Evolutionary conservation across 2,329 filamentous ascomycete genomes (phyloP), one percentile per base, ranked within the genome.

Genomic region (Trichophaea hybrida): DNA sequence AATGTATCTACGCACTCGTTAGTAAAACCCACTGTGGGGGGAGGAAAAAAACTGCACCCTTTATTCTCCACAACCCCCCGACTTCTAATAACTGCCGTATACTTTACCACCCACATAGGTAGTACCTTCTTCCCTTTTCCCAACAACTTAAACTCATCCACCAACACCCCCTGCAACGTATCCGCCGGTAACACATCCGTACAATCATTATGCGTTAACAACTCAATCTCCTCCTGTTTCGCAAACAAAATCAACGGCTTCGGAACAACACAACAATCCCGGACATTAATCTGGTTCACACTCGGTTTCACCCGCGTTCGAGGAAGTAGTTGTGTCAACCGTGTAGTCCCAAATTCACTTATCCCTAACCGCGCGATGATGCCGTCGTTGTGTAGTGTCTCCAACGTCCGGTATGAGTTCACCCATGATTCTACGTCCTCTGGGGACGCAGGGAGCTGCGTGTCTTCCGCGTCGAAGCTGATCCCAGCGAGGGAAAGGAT

Each of bases 61-160:
- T 97, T 98, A 71, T 93, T 95, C 76, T 98, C 93, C 65, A 98
- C 91, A 6, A 98, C 93, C 12, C 93, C 93, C 57, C 93, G 79
- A 71, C 97, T 86, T 72, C 86, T 86, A 44, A 97, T 88, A 60
- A 97, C 91, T 1, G 93, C 93, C 40, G 91, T 96, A 71, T 98
- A 98, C 71, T 97, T 94, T 66, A 91, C 85, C 33, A 97, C 93
- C 91, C 93, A 98, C 71, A 91, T 83, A 33, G 93, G 90, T 60
- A 81, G 80, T 53, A 97, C 78, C 83, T 61, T 4, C 88, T 35
- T 51, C 10, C 44, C 59, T 17, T 59, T 31, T 17, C 37, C 55
- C n/a, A 59, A 52, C 6, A 65, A 24, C 12, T 50, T 57, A 59
- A 62, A 64, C 40, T 65, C 60, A 7, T 82, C 80, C 1, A 89